Evolutionary conservation across 2,329 filamentous ascomycete species (phyloP).

Genomic region (Xylaria sp.): DNA sequence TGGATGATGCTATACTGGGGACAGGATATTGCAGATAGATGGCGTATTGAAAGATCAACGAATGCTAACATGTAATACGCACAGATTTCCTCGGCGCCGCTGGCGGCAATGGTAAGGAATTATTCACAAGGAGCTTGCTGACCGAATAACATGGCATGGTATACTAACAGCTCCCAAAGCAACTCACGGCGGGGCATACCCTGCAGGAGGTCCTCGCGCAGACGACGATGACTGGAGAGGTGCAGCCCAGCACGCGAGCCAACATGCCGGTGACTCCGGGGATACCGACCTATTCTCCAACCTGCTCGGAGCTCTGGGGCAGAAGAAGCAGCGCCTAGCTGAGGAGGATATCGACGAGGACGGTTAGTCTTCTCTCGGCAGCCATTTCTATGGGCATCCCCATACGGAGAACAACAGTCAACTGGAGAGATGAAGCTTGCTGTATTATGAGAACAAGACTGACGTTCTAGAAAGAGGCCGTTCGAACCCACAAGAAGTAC

Average conservation of each 20-base stretch:
- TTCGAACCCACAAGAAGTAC: conserved; percentile 78
- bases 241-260: conserved; percentile 60
- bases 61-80: conserved; percentile 23
- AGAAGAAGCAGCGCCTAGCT: conserved; percentile 61
- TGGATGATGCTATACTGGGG: conserved; percentile 19
- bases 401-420: neutral
- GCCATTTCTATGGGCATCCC: neutral
- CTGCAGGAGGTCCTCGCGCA: conserved; percentile 50
- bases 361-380: conserved; percentile 48
- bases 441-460: neutral
- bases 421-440: neutral
- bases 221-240: conserved; percentile 60
- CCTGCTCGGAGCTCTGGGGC: conserved; percentile 58
- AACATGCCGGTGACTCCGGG: conserved; percentile 58
- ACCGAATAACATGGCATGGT: conserved; percentile 7
- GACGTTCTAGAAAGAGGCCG: conserved; percentile 62
- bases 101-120: conserved; percentile 45
- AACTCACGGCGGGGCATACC: conserved; percentile 48
- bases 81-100: conserved; percentile 30
- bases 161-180: conserved; percentile 34
- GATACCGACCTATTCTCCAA: conserved; percentile 60
- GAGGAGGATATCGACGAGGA: conserved; percentile 61
- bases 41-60: neutral
- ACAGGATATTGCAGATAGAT: neutral
- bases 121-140: neutral